These are phyloP conservation scores for Coemansia sp. DNA, from an alignment of 192 early-diverging fungal genomes.

Conservation along the genomic window DNA sequence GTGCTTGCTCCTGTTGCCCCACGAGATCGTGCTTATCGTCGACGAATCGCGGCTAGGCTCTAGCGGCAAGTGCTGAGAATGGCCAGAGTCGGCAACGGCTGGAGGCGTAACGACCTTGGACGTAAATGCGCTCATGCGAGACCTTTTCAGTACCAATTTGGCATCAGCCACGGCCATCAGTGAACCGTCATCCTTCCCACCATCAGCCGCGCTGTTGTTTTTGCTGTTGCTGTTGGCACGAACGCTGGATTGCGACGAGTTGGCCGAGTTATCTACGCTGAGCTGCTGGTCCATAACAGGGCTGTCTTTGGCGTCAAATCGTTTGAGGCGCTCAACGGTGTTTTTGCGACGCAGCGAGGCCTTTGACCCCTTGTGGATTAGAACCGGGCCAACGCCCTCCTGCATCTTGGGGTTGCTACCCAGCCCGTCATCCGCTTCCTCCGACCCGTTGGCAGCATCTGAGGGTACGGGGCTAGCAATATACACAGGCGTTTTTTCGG, in stretches of 20 bases:
- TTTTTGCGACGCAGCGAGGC: conserved; percentile 51
- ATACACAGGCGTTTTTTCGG: conserved; percentile 16
- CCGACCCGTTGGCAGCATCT: neutral
- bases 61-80: neutral
- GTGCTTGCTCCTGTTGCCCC: conserved; percentile 23
- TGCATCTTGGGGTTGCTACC: neutral
- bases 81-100: neutral
- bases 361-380: conserved; percentile 53
- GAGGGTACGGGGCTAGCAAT: conserved; percentile 17
- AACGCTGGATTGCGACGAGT: conserved; percentile 5
- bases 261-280: neutral
- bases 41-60: conserved; percentile 37
- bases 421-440: conserved; percentile 9
- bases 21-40: conserved; percentile 33
- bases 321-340: conserved; percentile 39
- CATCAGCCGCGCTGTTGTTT: neutral
- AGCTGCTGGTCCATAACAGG: neutral
- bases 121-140: conserved; percentile 51
- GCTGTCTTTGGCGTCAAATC: neutral
- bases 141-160: neutral
- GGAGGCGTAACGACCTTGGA: neutral
- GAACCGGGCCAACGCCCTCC: conserved; percentile 24
- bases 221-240: neutral
- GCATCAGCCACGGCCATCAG: neutral
- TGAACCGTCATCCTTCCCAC: neutral